Base-by-base conservation (phyloP, 495 filamentous ascomycete genomes). In the Cairneyella variabilis region DNA sequence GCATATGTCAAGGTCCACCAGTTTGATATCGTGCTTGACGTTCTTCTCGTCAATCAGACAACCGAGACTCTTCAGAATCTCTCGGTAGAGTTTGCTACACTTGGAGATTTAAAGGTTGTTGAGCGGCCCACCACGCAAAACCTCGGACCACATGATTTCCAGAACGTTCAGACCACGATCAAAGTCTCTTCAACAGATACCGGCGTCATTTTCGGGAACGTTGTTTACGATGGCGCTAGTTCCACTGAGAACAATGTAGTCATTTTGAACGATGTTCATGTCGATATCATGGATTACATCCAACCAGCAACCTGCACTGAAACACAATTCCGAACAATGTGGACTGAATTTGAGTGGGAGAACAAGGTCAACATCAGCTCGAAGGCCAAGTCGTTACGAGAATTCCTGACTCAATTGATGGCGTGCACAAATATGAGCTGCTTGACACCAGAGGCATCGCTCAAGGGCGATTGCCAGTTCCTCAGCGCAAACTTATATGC, bases 221-320 rank as follows among this genome's bases (percentile, higher is more conserved):
- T 99, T 18, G 89, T 99, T 25, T 99, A 99, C 67, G 95, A 99
- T 56, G 93, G 93, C 30, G 82, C 92, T 3, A 91, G 90, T 70
- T 93, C 89, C 42, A 96, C 91, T 3, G 95, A 99, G 70, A 90
- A 85, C 60, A 93, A 96, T 60, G 93, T 97, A 8, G 95, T 99
- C 62, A 99, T 99, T 59, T 82, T 99, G 41, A 97, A 97, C 69
- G 95, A 99, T 67, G 85, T 99, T 27, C 95, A 97, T 67, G 93
- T 97, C 55, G 95, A 99, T 66, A 97, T 99, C 63, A 99, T 99
- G 95, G 95, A 99, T 71, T 99, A 99, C 72, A 99, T 99, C 61
- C 91, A 97, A 63, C 95, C 95, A 7, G 95, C 93, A 11, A 79
- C 89, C 37, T 99, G 95, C 76, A 91, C 89, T 12, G 95, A 99